Evolutionary conservation across 108 stramenopile genomes (phyloP), one percentile per base, ranked within the genome.

Genomic region (Conticribra weissflogii): DNA sequence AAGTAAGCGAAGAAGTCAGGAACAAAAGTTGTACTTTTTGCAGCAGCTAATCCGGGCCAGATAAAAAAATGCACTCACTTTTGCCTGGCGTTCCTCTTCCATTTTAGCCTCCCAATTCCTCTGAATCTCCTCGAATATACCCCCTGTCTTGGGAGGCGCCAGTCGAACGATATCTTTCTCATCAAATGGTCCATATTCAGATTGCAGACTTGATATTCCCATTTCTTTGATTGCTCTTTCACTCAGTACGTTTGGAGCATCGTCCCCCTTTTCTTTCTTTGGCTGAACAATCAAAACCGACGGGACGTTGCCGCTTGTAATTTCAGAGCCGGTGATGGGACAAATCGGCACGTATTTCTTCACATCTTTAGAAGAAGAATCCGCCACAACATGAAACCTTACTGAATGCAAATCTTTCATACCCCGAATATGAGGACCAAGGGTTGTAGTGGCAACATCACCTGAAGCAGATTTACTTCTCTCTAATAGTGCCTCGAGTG

Each of bases 321-420:
- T 65, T 3, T 88, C 84, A 34, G 80, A 77, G 23, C 78, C 84
- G 12, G 89, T 88, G 21, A 94, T 72, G 23, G 93, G 93, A 76
- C 93, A 94, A 22, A 63, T 67, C 8, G 79, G 34, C 23, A 24
- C 17, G 24, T 51, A 60, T 15, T 45, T 51, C 50, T 51, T 29
- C 29, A 24, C 45, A 46, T 4, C 50, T 52, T 67, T 63, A 48
- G 36, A 41, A 41, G 36, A 41, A 41, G 36, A 41, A 41, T 5
- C 5, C 36, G 36, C 19, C n/a, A 58, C 47, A 12, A 62, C 63
- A 44, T 88, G 71, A 77, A 89, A 88, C 17, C 85, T 76, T 14
- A 88, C 89, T 0, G 81, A 59, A 34, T 87, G 66, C 66, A 93
- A 65, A 81, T 93, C 89, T 18, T 78, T 86, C 74, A 90, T 50